Conservation (phyloP, 257 asterid genomes). For the Capsicum baccatum region DNA sequence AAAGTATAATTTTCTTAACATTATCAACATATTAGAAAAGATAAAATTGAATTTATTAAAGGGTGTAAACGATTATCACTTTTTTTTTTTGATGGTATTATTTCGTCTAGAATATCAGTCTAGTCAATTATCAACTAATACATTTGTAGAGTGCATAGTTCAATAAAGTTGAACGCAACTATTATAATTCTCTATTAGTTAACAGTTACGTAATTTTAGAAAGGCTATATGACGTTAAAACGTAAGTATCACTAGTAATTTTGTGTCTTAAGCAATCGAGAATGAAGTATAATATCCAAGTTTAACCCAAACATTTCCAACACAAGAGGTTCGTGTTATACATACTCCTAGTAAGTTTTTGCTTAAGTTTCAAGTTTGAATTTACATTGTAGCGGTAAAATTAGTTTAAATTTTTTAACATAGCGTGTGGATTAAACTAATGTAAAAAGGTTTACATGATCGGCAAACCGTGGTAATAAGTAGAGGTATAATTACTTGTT, state of each 20-base stretch:
- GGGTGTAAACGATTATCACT: no score
- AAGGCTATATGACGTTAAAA: background rate
- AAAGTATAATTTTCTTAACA: background rate
- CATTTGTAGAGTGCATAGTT: background rate
- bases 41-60: no score
- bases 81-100: no score
- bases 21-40: background rate
- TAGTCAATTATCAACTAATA: background rate
- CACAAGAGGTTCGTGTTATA: background rate
- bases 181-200: background rate
- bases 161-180: no score
- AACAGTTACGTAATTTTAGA: background rate
- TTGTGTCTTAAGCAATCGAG: background rate
- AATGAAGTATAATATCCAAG: background rate
- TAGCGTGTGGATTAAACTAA: background rate
- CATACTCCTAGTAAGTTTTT: background rate
- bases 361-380: background rate
- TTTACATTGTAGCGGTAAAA: background rate
- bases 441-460: background rate
- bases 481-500: background rate
- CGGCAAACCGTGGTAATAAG: background rate
- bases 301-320: background rate
- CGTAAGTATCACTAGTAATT: background rate
- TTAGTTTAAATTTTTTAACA: constrained; percentile 3
- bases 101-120: background rate